Conservation (phyloP, 768 basidiomycete genomes). For the Termitomyces sp. region DNA sequence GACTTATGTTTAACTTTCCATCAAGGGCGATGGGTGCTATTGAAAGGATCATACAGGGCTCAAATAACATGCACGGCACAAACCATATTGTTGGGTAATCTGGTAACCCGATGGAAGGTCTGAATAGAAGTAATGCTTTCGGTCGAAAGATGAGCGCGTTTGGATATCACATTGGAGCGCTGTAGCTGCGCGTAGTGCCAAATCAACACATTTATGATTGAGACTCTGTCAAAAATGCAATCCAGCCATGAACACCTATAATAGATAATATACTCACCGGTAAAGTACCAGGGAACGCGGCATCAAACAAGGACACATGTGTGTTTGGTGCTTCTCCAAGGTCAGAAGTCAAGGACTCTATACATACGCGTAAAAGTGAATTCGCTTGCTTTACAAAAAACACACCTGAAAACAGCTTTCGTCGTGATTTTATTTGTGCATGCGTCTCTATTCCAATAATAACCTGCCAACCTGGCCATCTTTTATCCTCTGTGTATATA, state of each 20-base stretch:
- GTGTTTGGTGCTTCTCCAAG: conserved; percentile 60
- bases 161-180: conserved; percentile 72
- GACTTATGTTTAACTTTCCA: conserved; percentile 47
- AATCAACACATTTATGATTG: conserved; percentile 68
- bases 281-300: conserved; percentile 89
- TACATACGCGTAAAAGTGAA: not conserved
- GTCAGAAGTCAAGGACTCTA: conserved; percentile 40
- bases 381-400: not conserved
- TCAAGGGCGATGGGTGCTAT: conserved; percentile 76
- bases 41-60: not conserved
- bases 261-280: conserved; percentile 53
- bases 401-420: conserved; percentile 81
- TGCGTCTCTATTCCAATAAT: conserved; percentile 95
- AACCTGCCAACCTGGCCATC: conserved; percentile 88
- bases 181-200: conserved; percentile 77
- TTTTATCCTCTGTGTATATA: conserved; percentile 30
- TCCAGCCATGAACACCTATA: not conserved
- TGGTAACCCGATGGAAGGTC: conserved; percentile 95
- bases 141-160: conserved; percentile 77
- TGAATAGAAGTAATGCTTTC: conserved; percentile 98
- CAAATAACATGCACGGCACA: conserved; percentile 7
- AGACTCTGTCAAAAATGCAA: conserved; percentile 36
- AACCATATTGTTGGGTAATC: conserved; percentile 94
- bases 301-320: conserved; percentile 75
- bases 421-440: conserved; percentile 84